phyloP scores from a whole-genome alignment of 306 rosid species.

The Vicia villosa region DNA sequence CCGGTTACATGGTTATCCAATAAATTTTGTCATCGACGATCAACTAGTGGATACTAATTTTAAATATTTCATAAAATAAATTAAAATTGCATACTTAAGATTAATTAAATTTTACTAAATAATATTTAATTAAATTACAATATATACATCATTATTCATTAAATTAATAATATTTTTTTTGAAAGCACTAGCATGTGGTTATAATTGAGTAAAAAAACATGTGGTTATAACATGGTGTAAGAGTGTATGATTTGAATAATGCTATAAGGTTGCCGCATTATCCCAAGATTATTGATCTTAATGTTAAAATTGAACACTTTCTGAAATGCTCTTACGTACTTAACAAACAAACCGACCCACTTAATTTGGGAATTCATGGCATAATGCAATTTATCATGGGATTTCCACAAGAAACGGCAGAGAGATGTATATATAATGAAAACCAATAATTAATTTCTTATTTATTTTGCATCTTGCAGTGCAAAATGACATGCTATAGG shows the following conservation, averaged over 20 bases:
- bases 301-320: conserved; percentile 39
- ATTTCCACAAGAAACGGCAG: conserved; percentile 47
- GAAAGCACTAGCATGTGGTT: background rate
- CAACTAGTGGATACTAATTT: too few relatives aligned
- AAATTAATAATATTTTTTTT: too few relatives aligned
- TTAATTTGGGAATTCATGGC: conserved; percentile 32
- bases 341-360: conserved; percentile 46
- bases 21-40: too few relatives aligned
- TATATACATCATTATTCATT: too few relatives aligned
- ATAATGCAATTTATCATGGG: conserved; percentile 48
- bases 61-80: too few relatives aligned
- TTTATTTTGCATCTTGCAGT: too few relatives aligned
- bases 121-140: too few relatives aligned
- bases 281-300: background rate
- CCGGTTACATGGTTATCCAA: too few relatives aligned
- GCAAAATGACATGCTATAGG: too few relatives aligned
- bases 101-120: too few relatives aligned
- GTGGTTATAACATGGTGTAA: conserved; percentile 6
- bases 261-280: background rate
- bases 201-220: background rate
- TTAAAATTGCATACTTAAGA: too few relatives aligned
- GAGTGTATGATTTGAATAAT: background rate
- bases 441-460: too few relatives aligned
- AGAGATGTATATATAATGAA: conserved; percentile 6
- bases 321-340: conserved; percentile 48